phyloP scores from a whole-genome alignment of 495 filamentous ascomycete species.

The Zalerion maritima region DNA sequence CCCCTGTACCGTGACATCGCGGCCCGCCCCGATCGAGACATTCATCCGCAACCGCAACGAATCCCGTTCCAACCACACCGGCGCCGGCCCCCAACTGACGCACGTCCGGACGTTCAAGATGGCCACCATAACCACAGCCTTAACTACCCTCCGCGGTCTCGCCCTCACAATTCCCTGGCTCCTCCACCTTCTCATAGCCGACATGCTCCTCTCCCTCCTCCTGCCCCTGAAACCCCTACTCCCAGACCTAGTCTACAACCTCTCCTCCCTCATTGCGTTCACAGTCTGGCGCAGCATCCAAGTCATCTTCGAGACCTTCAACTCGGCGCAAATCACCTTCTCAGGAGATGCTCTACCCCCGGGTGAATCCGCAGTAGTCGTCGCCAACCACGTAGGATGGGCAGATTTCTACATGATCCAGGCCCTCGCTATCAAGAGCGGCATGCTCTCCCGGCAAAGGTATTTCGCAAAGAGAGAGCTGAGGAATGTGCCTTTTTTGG shows the following conservation, averaged over 20 bases:
- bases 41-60: background rate
- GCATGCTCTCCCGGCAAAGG: conserved; percentile 41
- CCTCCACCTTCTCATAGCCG: conserved; percentile 29
- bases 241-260: conserved; percentile 31
- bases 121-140: conserved; percentile 4
- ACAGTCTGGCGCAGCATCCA: conserved; percentile 40
- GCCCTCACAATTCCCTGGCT: conserved; percentile 34
- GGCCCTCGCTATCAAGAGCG: conserved; percentile 31
- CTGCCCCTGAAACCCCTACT: conserved; percentile 31
- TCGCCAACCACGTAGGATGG: conserved; percentile 44
- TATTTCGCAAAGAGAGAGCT: conserved; percentile 45
- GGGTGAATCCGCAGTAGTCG: conserved; percentile 38
- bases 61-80: no score
- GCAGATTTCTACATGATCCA: conserved; percentile 48
- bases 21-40: background rate
- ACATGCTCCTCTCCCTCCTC: conserved; percentile 36
- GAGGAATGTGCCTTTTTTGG: conserved; percentile 39
- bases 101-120: background rate
- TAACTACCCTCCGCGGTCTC: conserved; percentile 25
- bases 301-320: conserved; percentile 31
- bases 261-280: conserved; percentile 33
- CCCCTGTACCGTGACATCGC: background rate
- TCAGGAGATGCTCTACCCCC: conserved; percentile 31
- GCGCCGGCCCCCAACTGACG: conserved; percentile 6
- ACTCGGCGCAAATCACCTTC: conserved; percentile 32